Percentiles rank a stretch among this genome's conserved stretches.
phyloP scores from a whole-genome alignment of 768 basidiomycete species.

The Leccinum fibrillosum region DNA sequence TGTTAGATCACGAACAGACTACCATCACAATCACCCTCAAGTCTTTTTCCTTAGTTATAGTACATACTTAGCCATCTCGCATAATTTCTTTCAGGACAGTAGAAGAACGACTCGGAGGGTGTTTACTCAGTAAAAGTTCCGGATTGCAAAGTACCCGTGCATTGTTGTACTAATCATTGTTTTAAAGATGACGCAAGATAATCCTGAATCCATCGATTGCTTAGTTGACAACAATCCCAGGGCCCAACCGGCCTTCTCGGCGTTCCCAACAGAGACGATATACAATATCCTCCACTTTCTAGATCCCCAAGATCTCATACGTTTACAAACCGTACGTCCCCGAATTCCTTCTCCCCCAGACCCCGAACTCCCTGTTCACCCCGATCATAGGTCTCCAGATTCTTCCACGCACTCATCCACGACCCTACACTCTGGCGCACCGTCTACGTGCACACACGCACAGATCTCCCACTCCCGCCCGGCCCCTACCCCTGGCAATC shows the following conservation, averaged over 20 bases:
- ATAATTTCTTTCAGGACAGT: too few relatives aligned
- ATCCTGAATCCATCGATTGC: not conserved
- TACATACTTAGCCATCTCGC: too few relatives aligned
- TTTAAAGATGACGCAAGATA: conserved; percentile 4
- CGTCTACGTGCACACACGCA: conserved; percentile 4
- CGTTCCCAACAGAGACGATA: conserved; percentile 19
- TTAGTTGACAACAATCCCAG: not conserved
- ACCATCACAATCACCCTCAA: too few relatives aligned
- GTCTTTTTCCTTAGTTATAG: too few relatives aligned
- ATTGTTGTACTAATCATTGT: not conserved
- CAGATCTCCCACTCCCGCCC: conserved; percentile 12
- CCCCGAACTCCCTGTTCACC: not conserved
- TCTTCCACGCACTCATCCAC: conserved; percentile 6
- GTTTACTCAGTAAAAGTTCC: too few relatives aligned
- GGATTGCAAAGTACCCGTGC: not conserved
- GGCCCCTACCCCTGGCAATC: conserved; percentile 23
- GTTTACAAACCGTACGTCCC: conserved; percentile 11
- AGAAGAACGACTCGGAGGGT: too few relatives aligned
- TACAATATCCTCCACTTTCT: conserved; percentile 6
- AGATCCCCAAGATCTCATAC: conserved; percentile 12
- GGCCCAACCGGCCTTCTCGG: not conserved
- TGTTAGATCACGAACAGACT: too few relatives aligned
- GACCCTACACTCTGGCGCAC: conserved; percentile 16
- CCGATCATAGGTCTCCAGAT: conserved; percentile 14
- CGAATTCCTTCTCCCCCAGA: not conserved